A percentile compares a stretch with the other conserved stretches of the same genome.
These are phyloP conservation scores for Hypomontagnella submonticulosa DNA, from an alignment of 495 filamentous ascomycete species.

Conservation along the genomic window DNA sequence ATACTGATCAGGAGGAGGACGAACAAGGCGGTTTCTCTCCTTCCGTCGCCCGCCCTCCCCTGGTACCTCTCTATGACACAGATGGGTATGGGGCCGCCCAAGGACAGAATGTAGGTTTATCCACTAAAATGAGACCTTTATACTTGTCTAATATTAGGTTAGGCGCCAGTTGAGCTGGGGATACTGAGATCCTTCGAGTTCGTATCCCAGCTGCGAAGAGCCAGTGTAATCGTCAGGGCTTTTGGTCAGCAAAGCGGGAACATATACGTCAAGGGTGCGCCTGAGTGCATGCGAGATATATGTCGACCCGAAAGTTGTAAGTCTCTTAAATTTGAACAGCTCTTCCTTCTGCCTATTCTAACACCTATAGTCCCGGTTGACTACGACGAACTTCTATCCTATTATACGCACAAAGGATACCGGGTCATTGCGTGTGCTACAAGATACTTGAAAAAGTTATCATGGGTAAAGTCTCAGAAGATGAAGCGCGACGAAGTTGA, in stretches of 20 bases:
- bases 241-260: constrained; percentile 82
- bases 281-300: constrained; percentile 94
- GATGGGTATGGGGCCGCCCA: constrained; percentile 51
- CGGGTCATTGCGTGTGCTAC: constrained; percentile 97
- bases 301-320: constrained; percentile 82
- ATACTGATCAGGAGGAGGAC: constrained; percentile 67
- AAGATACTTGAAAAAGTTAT: constrained; percentile 84
- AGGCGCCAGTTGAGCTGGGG: constrained; percentile 77
- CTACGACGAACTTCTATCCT: constrained; percentile 85
- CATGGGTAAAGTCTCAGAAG: constrained; percentile 93
- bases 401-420: constrained; percentile 95
- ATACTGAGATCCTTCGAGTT: constrained; percentile 93
- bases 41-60: constrained; percentile 85
- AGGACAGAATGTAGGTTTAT: constrained; percentile 54
- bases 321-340: constrained; percentile 45
- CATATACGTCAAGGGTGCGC: constrained; percentile 95
- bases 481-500: constrained; percentile 89
- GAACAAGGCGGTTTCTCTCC: constrained; percentile 76
- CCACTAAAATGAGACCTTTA: not conserved
- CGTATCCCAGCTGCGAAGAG: constrained; percentile 91
- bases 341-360: constrained; percentile 10
- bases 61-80: constrained; percentile 65
- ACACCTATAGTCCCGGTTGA: constrained; percentile 78
- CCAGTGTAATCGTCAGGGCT: constrained; percentile 90
- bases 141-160: constrained; percentile 17